Conservation (phyloP, 176 grass and related monocot species). For the Dendrocalamus sinicus region DNA sequence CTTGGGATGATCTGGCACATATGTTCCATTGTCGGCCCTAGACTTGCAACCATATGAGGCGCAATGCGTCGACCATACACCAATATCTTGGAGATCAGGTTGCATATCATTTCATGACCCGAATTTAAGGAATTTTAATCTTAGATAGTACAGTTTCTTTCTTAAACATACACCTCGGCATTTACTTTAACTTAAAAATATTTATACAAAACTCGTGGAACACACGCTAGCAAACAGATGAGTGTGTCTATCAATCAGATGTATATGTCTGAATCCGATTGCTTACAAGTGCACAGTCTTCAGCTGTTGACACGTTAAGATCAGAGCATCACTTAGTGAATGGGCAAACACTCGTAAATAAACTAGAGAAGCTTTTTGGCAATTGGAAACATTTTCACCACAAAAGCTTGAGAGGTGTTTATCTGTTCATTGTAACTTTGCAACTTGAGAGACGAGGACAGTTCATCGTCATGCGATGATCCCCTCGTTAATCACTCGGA, state of each 20-base stretch:
- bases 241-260: too few species aligned
- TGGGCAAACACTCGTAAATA: background rate
- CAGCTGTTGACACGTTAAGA: background rate
- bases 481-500: background rate
- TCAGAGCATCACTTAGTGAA: background rate
- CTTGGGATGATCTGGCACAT: too few species aligned
- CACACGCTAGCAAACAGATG: too few species aligned
- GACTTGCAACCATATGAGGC: too few species aligned
- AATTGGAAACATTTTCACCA: background rate
- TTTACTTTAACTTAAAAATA: too few species aligned
- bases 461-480: background rate
- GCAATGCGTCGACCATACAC: too few species aligned
- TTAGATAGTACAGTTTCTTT: too few species aligned
- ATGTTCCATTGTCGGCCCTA: too few species aligned
- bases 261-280: background rate
- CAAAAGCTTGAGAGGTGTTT: background rate
- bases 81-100: too few species aligned
- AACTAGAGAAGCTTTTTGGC: background rate
- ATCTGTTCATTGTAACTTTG: background rate
- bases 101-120: fast-evolving
- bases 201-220: too few species aligned
- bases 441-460: background rate
- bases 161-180: too few species aligned
- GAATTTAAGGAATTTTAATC: too few species aligned
- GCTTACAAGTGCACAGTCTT: background rate